phyloP scores from a whole-genome alignment of 169 alveolate genomes.

The Plasmodium yoelii region DNA sequence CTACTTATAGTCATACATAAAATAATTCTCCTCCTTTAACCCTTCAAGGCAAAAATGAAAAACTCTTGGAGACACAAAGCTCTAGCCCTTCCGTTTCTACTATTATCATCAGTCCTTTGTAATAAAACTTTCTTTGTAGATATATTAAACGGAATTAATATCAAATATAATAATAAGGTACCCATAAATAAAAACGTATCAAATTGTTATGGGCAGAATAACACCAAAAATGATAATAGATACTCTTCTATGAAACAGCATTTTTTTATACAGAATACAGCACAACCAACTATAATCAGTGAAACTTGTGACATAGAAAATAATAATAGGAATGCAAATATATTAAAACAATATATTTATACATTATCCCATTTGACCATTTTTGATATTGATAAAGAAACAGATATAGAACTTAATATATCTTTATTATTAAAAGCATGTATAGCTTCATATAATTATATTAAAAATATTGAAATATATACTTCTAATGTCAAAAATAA shows the following conservation, averaged over 20 bases:
- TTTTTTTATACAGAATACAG: conserved; percentile 8
- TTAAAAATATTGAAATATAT: conserved; percentile 57
- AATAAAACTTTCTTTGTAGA: conserved; percentile 44
- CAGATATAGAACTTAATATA: conserved; percentile 40
- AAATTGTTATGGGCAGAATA: background rate
- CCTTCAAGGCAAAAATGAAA: no score
- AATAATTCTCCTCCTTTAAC: no score
- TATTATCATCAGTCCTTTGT: background rate
- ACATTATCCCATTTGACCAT: conserved; percentile 65
- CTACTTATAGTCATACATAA: no score
- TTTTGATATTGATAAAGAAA: conserved; percentile 54
- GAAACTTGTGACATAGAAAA: background rate
- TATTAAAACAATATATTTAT: conserved; percentile 46
- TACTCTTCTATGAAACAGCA: conserved; percentile 9
- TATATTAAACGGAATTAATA: conserved; percentile 31
- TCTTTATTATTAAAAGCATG: conserved; percentile 66
- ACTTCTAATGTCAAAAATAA: conserved; percentile 41
- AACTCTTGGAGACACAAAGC: no score
- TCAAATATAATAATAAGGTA: conserved; percentile 23
- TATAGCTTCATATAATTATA: conserved; percentile 55
- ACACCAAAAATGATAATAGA: background rate
- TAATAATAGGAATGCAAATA: conserved; percentile 27
- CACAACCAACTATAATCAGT: conserved; percentile 3
- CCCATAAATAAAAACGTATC: conserved; percentile 23
- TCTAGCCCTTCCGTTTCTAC: no score